Evolutionary conservation across 306 rosid species (phyloP), one percentile per base, ranked within the genome.

Genomic region (Dicorynia guianensis): DNA sequence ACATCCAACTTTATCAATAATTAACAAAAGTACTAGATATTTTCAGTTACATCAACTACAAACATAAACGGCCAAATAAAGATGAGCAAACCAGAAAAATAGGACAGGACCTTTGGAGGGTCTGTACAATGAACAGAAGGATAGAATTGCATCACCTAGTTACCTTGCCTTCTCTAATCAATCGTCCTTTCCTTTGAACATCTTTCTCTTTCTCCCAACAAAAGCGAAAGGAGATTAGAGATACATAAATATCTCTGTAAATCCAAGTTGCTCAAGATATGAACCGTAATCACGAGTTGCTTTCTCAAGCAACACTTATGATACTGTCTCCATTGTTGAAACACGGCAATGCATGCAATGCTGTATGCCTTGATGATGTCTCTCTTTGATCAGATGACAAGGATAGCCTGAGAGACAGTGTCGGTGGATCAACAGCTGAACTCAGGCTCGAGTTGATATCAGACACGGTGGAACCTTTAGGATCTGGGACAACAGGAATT

Each of bases 321-420:
- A 87, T 74, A 77, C 73, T 75, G 74, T 95, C 99, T 39, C 97
- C 89, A 14, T 89, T 89, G 73, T 71, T 85, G 79, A 95, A 92
- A 80, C 87, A 68, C 12, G 91, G 65, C 79, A 84, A 82, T 38
- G 82, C 62, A 63, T 86, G 90, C 79, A 92, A 86, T 75, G 92
- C 72, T 13, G 87, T 58, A 65, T 74, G 96, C 83, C 89, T 87
- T 52, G 93, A 77, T 7, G 93, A 70, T 30, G 87, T 70, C 11
- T 83, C 96, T 69, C 87, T 80, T 3, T 87, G 88, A 72, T 88
- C 89, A 44, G 91, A 79, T 14, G 90, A 84, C 87, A 92, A 85
- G 71, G 97, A 86, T 49, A 96, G 85, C 36, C 91, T 88, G 14
- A 95, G 97, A 53, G 96, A 85, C 38, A 95, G 85, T n/a, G 83